Evolutionary conservation across 257 asterid species (phyloP).

Genomic region (Salvia rosmarinus): DNA sequence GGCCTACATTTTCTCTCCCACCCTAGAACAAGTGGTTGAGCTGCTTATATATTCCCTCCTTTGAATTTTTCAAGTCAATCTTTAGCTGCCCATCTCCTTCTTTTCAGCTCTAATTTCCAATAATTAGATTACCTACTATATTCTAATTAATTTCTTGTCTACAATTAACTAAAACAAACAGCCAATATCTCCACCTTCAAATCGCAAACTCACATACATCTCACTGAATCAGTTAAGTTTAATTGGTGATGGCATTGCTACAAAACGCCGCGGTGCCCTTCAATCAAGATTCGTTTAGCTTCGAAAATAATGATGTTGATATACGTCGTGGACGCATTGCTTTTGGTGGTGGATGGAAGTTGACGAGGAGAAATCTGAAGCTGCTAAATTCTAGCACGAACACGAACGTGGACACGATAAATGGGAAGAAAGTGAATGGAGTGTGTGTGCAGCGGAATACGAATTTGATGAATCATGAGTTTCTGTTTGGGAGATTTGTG

Average conservation of each 20-base stretch:
- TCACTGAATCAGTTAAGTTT: background rate
- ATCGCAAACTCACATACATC: no score
- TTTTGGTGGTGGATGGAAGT: background rate
- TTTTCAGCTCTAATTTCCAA: slow-evolving; percentile 22
- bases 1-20: slow-evolving; percentile 28
- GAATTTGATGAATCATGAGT: slow-evolving; percentile 39
- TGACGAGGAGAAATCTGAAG: background rate
- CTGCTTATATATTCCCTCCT: slow-evolving; percentile 33
- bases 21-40: slow-evolving; percentile 41
- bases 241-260: slow-evolving; percentile 31
- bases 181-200: background rate
- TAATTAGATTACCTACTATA: slow-evolving; percentile 37
- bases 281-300: background rate
- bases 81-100: slow-evolving; percentile 13
- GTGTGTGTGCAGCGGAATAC: slow-evolving; percentile 35
- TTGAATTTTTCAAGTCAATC: slow-evolving; percentile 12
- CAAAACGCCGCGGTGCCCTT: slow-evolving; percentile 16
- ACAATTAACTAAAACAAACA: background rate
- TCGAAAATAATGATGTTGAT: background rate
- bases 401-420: slow-evolving; percentile 39
- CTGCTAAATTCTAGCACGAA: slow-evolving; percentile 38
- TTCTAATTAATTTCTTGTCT: background rate
- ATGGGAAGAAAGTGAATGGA: slow-evolving; percentile 73
- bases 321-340: background rate
- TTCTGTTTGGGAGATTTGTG: slow-evolving; percentile 62